Percentiles rank a stretch among this genome's conserved stretches.
phyloP scores from a whole-genome alignment of 2,329 filamentous ascomycete species.

The Exophiala xenobiotica region DNA sequence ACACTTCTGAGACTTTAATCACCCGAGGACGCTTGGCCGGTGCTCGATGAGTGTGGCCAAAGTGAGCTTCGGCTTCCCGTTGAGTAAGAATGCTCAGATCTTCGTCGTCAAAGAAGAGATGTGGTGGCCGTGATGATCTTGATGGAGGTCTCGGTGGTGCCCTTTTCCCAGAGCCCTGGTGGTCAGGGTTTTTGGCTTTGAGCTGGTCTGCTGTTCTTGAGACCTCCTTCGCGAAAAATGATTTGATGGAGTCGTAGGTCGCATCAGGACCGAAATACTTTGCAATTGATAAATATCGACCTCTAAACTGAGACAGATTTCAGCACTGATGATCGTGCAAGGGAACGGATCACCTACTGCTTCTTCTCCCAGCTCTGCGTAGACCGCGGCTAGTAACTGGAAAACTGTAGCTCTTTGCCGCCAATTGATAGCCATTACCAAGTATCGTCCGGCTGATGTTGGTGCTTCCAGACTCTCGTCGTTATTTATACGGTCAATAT shows the following conservation, averaged over 20 bases:
- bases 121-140: constrained; percentile 4
- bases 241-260: constrained; percentile 18
- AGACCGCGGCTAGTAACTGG: constrained; percentile 18
- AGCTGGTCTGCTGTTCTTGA: constrained; percentile 14
- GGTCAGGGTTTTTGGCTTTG: constrained; percentile 2
- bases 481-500: neutral
- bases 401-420: constrained; percentile 15
- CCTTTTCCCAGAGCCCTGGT: constrained; percentile 5
- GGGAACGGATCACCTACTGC: constrained; percentile 8
- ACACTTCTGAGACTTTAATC: neutral
- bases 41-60: constrained; percentile 8
- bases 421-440: constrained; percentile 21
- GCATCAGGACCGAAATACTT: constrained; percentile 19
- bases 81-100: constrained; percentile 20
- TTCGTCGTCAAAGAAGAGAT: constrained; percentile 22
- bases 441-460: neutral
- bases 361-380: constrained; percentile 22
- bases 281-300: constrained; percentile 20
- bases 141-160: neutral
- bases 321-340: neutral
- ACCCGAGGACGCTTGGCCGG: constrained; percentile 18
- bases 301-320: constrained; percentile 18
- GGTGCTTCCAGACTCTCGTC: neutral
- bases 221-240: constrained; percentile 23
- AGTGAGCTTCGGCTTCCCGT: constrained; percentile 16